A percentile compares a stretch with the other conserved stretches of the same genome.
These are phyloP conservation scores for Saccharomycopsis vini DNA, from an alignment of 805 yeast genomes.

Conservation along the genomic window DNA sequence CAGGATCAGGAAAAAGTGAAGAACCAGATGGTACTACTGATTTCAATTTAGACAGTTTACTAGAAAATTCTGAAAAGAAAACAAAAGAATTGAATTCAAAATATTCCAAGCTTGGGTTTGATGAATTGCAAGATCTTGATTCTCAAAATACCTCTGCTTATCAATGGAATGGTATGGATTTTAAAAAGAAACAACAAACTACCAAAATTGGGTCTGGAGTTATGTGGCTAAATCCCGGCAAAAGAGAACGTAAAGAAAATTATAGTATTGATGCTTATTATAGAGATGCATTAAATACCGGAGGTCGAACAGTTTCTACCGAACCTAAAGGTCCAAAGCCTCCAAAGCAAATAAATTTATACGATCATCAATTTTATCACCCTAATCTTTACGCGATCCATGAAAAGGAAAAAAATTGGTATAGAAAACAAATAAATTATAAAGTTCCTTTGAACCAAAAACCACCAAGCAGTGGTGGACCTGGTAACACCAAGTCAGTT, in stretches of 20 bases:
- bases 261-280: constrained; percentile 84
- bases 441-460: constrained; percentile 42
- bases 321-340: constrained; percentile 60
- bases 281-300: constrained; percentile 68
- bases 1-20: constrained; percentile 1
- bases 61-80: constrained; percentile 52
- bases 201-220: constrained; percentile 39
- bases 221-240: constrained; percentile 78
- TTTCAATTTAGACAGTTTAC: constrained; percentile 51
- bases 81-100: constrained; percentile 54
- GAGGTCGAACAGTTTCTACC: constrained; percentile 43
- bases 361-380: constrained; percentile 89
- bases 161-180: constrained; percentile 84
- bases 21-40: constrained; percentile 34
- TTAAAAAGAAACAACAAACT: constrained; percentile 52
- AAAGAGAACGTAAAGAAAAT: constrained; percentile 75
- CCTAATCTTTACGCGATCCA: constrained; percentile 64
- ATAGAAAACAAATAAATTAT: constrained; percentile 57
- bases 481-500: background rate
- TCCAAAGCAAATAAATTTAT: constrained; percentile 73
- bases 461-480: background rate
- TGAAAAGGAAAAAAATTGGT: constrained; percentile 74
- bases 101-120: constrained; percentile 60
- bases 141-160: constrained; percentile 57
- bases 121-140: constrained; percentile 60